Conservation (phyloP, 306 rosid species). For the Vigna mungo region DNA sequence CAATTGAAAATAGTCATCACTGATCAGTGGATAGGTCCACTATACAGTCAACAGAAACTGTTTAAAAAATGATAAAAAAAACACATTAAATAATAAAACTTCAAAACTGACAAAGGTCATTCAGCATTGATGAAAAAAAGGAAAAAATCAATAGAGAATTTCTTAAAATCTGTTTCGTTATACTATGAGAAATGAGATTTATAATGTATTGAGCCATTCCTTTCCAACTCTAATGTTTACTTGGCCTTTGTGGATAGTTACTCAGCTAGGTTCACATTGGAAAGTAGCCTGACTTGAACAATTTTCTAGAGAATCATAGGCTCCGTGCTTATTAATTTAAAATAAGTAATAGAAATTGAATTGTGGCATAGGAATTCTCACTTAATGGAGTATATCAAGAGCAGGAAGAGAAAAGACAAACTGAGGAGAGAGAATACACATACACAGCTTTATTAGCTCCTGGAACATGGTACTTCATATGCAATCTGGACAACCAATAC, state of each 20-base stretch:
- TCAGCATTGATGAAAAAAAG: constrained; percentile 2
- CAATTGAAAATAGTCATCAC: constrained; percentile 7
- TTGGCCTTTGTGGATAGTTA: constrained; percentile 15
- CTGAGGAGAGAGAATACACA: constrained; percentile 36
- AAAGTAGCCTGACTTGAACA: constrained; percentile 8
- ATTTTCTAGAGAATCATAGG: constrained; percentile 1
- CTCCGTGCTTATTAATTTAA: background rate
- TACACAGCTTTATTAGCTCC: constrained; percentile 82
- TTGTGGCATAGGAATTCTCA: constrained; percentile 6
- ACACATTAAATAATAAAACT: constrained; percentile 7
- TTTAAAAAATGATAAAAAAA: background rate
- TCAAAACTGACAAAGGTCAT: background rate
- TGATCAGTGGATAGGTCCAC: background rate
- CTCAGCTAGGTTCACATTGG: constrained; percentile 9
- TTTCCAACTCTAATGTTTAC: background rate
- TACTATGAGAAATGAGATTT: constrained; percentile 15
- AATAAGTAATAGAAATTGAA: background rate
- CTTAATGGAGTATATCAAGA: constrained; percentile 23
- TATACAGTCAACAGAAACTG: background rate
- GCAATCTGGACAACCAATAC: constrained; percentile 87
- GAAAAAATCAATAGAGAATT: background rate
- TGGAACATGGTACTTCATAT: constrained; percentile 92
- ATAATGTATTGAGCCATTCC: constrained; percentile 7
- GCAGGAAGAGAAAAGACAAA: constrained; percentile 27
- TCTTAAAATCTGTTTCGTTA: constrained; percentile 5